A percentile compares a stretch with the other conserved stretches of the same genome.
phyloP scores from a whole-genome alignment of 306 rosid genomes.

The Lathyrus sativus region DNA sequence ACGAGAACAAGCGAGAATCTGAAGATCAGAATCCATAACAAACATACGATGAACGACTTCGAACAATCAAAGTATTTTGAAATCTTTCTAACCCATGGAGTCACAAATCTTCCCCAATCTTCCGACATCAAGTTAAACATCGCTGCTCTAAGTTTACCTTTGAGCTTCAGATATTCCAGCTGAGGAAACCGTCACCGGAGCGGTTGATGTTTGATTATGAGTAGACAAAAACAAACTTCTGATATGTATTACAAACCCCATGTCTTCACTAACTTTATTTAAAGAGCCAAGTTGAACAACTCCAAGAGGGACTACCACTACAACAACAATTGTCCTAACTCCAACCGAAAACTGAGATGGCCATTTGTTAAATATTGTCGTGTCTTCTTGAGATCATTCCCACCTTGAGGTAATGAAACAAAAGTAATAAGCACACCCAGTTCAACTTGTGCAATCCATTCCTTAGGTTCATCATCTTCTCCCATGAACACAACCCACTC shows the following conservation, averaged over 20 bases:
- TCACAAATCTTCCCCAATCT: constrained; percentile 92
- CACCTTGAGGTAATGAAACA: no score
- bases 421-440: no score
- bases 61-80: constrained; percentile 60
- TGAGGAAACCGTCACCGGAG: constrained; percentile 68
- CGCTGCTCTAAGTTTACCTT: constrained; percentile 94
- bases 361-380: no score
- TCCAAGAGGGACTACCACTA: constrained; percentile 80
- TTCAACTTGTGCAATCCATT: no score
- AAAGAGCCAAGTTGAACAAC: constrained; percentile 93
- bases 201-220: no score
- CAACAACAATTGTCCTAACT: constrained; percentile 83
- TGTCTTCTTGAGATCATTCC: no score
- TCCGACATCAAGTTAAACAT: constrained; percentile 95
- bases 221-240: constrained; percentile 65
- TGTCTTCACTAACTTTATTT: constrained; percentile 79
- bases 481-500: constrained; percentile 84
- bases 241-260: constrained; percentile 55
- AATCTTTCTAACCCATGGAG: constrained; percentile 83
- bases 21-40: constrained; percentile 77
- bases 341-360: no score
- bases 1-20: constrained; percentile 61
- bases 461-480: constrained; percentile 95
- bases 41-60: constrained; percentile 81
- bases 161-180: constrained; percentile 74